These are phyloP conservation scores for Cryptosporidium parvum DNA, from an alignment of 169 alveolate species.

Conservation along the genomic window DNA sequence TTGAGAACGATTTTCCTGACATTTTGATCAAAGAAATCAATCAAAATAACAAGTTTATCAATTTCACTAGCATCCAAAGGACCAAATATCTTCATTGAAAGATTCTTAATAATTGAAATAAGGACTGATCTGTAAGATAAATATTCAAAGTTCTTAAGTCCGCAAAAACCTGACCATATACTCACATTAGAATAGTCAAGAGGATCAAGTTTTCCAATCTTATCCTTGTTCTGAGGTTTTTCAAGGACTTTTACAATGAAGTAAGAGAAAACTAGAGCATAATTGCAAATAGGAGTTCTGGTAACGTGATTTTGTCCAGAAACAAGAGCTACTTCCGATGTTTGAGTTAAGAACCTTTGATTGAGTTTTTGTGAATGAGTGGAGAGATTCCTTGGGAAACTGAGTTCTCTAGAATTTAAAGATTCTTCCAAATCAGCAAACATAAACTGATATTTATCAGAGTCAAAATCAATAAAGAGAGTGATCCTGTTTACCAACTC, in stretches of 20 bases:
- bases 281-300: conserved; percentile 36
- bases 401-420: not conserved
- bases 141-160: not conserved
- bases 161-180: conserved; percentile 24
- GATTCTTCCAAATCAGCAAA: not conserved
- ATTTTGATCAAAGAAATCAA: conserved; percentile 34
- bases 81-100: not conserved
- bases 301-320: not conserved
- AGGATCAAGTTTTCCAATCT: not conserved
- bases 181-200: not conserved
- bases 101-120: not conserved
- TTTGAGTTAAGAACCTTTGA: conserved; percentile 41
- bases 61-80: not conserved
- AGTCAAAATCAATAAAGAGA: not conserved
- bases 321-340: not conserved
- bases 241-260: not conserved
- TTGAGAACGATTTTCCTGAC: not conserved
- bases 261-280: not conserved
- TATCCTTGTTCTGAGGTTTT: conserved; percentile 14
- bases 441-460: not conserved
- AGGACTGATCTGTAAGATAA: not conserved
- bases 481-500: conserved; percentile 32
- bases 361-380: not conserved
- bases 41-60: not conserved
- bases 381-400: not conserved